These are phyloP conservation scores for Ceratocystiopsis sp. DNA, from an alignment of 2,329 filamentous ascomycete species.

Conservation along the genomic window DNA sequence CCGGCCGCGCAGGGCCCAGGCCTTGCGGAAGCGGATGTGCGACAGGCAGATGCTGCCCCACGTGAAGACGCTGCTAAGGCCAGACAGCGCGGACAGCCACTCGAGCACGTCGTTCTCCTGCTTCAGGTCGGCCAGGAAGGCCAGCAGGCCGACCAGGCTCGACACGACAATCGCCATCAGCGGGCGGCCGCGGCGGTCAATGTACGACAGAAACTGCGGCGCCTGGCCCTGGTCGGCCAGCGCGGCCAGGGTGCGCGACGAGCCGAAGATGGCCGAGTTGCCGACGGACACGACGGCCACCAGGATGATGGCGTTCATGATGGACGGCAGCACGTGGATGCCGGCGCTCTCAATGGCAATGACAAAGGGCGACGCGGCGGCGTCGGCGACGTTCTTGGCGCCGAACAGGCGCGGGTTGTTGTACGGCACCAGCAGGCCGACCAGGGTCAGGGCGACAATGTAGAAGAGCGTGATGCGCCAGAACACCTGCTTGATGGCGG, in stretches of 20 bases:
- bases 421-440: constrained; percentile 70
- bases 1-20: constrained; percentile 56
- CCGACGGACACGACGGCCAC: constrained; percentile 80
- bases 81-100: constrained; percentile 66
- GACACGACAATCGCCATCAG: constrained; percentile 55
- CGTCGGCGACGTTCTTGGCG: constrained; percentile 40
- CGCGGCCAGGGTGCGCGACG: constrained; percentile 75
- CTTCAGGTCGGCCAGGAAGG: constrained; percentile 54
- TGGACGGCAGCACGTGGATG: constrained; percentile 62
- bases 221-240: constrained; percentile 79
- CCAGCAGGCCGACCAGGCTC: constrained; percentile 51
- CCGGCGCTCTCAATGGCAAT: constrained; percentile 78
- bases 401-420: constrained; percentile 45
- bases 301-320: constrained; percentile 93
- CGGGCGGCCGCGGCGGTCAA: constrained; percentile 68
- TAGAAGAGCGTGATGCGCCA: constrained; percentile 91
- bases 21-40: constrained; percentile 77
- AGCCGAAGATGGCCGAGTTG: constrained; percentile 83
- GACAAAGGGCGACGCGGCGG: constrained; percentile 75
- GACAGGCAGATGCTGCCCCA: constrained; percentile 77
- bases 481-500: constrained; percentile 83
- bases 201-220: constrained; percentile 59
- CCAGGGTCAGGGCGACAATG: constrained; percentile 60
- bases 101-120: constrained; percentile 48
- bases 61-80: constrained; percentile 58